Base-by-base conservation (phyloP, 768 basidiomycete species). In the Termitomyces sp. region DNA sequence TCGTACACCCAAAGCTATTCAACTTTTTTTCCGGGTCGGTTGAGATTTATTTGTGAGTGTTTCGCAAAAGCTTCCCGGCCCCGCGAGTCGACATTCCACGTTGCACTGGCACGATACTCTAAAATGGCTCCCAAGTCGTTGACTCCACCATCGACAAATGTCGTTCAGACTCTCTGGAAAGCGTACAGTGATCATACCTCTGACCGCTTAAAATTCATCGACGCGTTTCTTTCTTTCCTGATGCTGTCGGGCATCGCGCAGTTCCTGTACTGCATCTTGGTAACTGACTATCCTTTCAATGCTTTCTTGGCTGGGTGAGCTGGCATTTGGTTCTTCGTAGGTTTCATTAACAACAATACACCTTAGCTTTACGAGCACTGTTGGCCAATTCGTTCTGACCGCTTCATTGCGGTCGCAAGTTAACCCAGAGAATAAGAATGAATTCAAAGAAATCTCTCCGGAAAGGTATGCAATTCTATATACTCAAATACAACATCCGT, bases 201-300 rank as follows among this genome's bases (percentile, higher is more conserved):
- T 5, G 77, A 91, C 67, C 85, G 93, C 15, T 87, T 98, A 68
- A 96, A 98, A 79, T 88, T 96, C 75, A 88, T 98, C 71, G 97
- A 99, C 78, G 77, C 87, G 8, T 98, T 98, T 81, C 83, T 98
- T 65, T 76, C 91, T 62, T 97, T 96, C 81, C 83, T 96, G 68
- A 87, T 98, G 79, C 81, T 96, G 50, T 91, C 92, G 2, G 97
- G 97, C 68, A 82, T 96, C 61, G 71, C 87, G 49, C 96, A 98
- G 73, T 98, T 99, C 77, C 76, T 84, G 11, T 98, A 98, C 78
- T 94, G 96, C 77, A 76, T 96, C 35, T 80, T 94, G 66, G 82
- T 99, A 63, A 94, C 94, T 60, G 91, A 88, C 78, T 98, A 88
- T 76, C 97, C 97, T 24, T 98, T 96, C 81, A 98, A 99, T 67